phyloP scores from a whole-genome alignment of 2,329 filamentous ascomycete species.

The Cadophora malorum region DNA sequence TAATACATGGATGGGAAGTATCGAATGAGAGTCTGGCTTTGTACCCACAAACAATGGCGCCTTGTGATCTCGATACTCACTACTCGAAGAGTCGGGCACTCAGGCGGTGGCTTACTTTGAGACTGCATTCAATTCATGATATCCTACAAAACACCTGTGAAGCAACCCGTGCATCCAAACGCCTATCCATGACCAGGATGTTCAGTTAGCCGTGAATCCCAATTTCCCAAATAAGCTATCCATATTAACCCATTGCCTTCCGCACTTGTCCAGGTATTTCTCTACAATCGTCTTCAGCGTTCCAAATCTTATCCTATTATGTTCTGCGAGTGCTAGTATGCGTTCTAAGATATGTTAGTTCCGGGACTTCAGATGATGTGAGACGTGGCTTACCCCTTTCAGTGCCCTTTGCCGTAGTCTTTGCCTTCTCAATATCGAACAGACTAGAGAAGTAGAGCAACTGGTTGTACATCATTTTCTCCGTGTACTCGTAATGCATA shows the following conservation, averaged over 20 bases:
- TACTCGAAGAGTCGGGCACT: background rate
- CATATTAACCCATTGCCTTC: slow-evolving; percentile 93
- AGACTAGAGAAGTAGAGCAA: slow-evolving; percentile 83
- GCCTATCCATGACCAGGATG: slow-evolving; percentile 23
- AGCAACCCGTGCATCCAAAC: slow-evolving; percentile 14
- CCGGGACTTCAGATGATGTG: background rate
- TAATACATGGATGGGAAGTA: background rate
- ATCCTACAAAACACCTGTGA: slow-evolving; percentile 34
- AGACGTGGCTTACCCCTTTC: slow-evolving; percentile 48
- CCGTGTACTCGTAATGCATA: slow-evolving; percentile 87
- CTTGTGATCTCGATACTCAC: background rate
- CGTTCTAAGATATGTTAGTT: slow-evolving; percentile 44
- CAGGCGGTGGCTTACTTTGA: background rate
- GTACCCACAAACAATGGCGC: background rate
- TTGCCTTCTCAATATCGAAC: slow-evolving; percentile 89
- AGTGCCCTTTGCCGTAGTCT: slow-evolving; percentile 55
- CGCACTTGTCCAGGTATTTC: slow-evolving; percentile 86
- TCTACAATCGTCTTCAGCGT: slow-evolving; percentile 81
- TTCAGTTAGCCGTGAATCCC: slow-evolving; percentile 52
- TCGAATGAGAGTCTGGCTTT: background rate
- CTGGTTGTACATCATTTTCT: slow-evolving; percentile 95
- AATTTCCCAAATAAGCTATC: slow-evolving; percentile 80
- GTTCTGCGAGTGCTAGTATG: slow-evolving; percentile 74
- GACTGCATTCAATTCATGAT: slow-evolving; percentile 34
- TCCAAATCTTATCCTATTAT: slow-evolving; percentile 81